Evolutionary conservation across 2,329 filamentous ascomycete species (phyloP).

Genomic region (Pestalotiopsis sp.): DNA sequence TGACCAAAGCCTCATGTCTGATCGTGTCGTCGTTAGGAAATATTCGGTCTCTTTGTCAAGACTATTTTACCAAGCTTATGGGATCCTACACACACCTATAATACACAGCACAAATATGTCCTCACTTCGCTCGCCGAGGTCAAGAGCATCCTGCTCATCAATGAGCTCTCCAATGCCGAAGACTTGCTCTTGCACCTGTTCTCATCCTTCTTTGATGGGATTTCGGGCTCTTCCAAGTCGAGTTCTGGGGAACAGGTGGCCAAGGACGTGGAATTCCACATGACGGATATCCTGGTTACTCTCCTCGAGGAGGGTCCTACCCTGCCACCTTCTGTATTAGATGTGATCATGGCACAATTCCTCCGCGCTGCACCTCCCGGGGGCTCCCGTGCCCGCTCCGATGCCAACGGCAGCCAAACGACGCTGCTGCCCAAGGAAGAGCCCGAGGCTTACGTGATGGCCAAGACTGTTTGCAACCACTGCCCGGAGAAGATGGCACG

Average conservation of each 20-base stretch:
- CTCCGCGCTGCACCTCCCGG: constrained; percentile 79
- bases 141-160: constrained; percentile 91
- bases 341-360: constrained; percentile 95
- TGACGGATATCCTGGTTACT: constrained; percentile 82
- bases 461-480: constrained; percentile 87
- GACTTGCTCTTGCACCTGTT: constrained; percentile 81
- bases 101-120: constrained; percentile 90
- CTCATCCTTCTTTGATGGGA: constrained; percentile 87
- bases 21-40: constrained; percentile 63
- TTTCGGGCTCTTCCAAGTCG: constrained; percentile 76
- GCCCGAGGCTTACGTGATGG: constrained; percentile 93
- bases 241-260: constrained; percentile 80
- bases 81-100: constrained; percentile 87
- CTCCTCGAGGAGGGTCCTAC: constrained; percentile 84
- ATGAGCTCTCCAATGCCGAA: constrained; percentile 83
- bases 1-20: background rate
- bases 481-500: constrained; percentile 94
- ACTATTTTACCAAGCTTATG: constrained; percentile 83
- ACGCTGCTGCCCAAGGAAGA: constrained; percentile 86
- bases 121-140: constrained; percentile 87
- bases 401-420: constrained; percentile 75
- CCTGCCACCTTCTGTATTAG: constrained; percentile 80
- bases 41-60: constrained; percentile 87
- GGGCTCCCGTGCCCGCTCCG: constrained; percentile 60
- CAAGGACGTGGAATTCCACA: constrained; percentile 91